These are phyloP conservation scores for Handroanthus guayacan DNA, from an alignment of 257 asterid genomes.

Conservation along the genomic window DNA sequence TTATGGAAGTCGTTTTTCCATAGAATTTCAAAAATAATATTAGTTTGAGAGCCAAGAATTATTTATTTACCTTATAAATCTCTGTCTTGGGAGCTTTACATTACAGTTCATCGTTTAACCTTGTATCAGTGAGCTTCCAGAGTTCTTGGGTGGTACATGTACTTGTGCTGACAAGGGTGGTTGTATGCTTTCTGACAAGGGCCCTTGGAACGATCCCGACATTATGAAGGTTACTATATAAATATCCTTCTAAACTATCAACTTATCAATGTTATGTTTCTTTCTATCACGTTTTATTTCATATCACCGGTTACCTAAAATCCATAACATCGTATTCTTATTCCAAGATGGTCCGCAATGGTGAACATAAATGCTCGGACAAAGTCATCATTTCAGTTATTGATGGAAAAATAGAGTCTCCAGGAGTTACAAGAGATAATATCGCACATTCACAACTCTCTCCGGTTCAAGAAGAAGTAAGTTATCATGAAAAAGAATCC, in stretches of 20 bases:
- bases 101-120: constrained; percentile 12
- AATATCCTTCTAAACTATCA: neutral
- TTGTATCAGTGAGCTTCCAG: constrained; percentile 87
- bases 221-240: constrained; percentile 72
- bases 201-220: constrained; percentile 94
- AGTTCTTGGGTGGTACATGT: constrained; percentile 96
- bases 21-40: too few relatives aligned
- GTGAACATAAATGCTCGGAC: constrained; percentile 79
- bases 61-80: too few relatives aligned
- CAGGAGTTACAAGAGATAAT: constrained; percentile 16
- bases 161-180: constrained; percentile 93
- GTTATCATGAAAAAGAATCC: constrained; percentile 1
- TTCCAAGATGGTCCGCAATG: constrained; percentile 78
- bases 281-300: neutral
- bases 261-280: neutral
- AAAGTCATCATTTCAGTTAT: constrained; percentile 50
- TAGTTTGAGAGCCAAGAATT: too few relatives aligned
- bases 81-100: too few relatives aligned
- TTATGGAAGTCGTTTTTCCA: neutral
- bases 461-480: constrained; percentile 70
- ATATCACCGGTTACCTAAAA: neutral
- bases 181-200: constrained; percentile 91
- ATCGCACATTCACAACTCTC: constrained; percentile 50
- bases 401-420: constrained; percentile 62
- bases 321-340: neutral